A percentile compares a stretch with the other conserved stretches of the same genome.
Conservation (phyloP, 768 basidiomycete genomes). For the Kwoniella sp. region DNA sequence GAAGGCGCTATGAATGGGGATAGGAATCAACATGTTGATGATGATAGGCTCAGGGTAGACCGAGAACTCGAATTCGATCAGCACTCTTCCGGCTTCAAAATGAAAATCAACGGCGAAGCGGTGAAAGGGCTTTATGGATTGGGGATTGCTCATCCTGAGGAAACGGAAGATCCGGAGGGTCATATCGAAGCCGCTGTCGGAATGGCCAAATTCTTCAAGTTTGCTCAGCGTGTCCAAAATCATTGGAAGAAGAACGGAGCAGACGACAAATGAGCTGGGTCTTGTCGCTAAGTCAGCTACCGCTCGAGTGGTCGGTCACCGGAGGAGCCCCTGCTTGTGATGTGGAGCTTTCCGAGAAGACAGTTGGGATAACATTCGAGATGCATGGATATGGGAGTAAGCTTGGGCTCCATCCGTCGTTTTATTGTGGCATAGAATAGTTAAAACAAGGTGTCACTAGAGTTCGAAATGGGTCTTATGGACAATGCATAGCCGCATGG, state of each 20-base stretch:
- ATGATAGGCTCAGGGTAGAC: conserved; percentile 5
- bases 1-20: not conserved
- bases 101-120: not conserved
- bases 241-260: conserved; percentile 16
- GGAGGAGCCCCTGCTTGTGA: no score
- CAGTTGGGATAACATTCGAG: no score
- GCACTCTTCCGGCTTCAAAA: conserved; percentile 32
- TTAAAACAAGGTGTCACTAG: no score
- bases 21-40: not conserved
- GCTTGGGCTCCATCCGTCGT: no score
- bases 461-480: no score
- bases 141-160: conserved; percentile 43
- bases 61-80: conserved; percentile 25
- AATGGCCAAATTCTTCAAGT: conserved; percentile 41
- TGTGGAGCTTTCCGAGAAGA: no score
- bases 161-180: conserved; percentile 35
- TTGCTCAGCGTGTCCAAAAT: conserved; percentile 31
- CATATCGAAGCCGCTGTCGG: conserved; percentile 39
- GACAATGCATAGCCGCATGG: no score
- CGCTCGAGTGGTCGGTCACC: no score
- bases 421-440: no score
- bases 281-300: no score
- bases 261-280: not conserved
- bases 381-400: no score
- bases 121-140: conserved; percentile 30